Conservation (phyloP, 768 basidiomycete genomes). For the Pholiota molesta region DNA sequence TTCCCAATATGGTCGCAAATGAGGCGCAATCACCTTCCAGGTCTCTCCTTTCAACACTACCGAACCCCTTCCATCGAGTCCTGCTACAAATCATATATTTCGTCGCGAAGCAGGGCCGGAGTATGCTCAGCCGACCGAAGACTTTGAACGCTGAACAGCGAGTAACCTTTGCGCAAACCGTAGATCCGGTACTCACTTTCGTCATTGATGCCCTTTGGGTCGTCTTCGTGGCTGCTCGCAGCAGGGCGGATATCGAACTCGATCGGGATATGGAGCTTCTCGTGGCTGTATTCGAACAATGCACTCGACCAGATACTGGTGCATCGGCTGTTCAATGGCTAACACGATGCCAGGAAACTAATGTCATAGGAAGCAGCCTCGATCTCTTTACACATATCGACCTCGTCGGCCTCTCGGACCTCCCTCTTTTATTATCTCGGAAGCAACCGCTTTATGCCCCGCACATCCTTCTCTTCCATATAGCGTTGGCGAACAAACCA, state of each 20-base stretch:
- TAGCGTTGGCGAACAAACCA: slow-evolving; percentile 76
- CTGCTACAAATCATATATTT: slow-evolving; percentile 84
- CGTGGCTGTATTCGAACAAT: slow-evolving; percentile 83
- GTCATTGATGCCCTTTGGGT: slow-evolving; percentile 69
- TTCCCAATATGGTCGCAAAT: slow-evolving; percentile 69
- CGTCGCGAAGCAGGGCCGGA: slow-evolving; percentile 65
- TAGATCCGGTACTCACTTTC: slow-evolving; percentile 65
- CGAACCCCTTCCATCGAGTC: slow-evolving; percentile 76
- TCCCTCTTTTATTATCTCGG: slow-evolving; percentile 60
- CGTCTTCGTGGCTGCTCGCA: slow-evolving; percentile 66
- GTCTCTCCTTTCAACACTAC: slow-evolving; percentile 68
- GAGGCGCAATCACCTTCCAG: slow-evolving; percentile 72
- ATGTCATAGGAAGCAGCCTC: slow-evolving; percentile 75
- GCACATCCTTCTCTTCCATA: slow-evolving; percentile 84
- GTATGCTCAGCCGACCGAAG: slow-evolving; percentile 50
- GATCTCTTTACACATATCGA: slow-evolving; percentile 73
- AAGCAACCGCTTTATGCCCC: slow-evolving; percentile 75
- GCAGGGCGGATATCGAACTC: slow-evolving; percentile 59
- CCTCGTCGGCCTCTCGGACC: slow-evolving; percentile 68
- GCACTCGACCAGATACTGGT: slow-evolving; percentile 68
- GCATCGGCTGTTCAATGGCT: slow-evolving; percentile 79
- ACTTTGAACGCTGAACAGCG: slow-evolving; percentile 62
- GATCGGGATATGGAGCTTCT: slow-evolving; percentile 83
- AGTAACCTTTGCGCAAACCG: slow-evolving; percentile 55
- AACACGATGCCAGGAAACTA: slow-evolving; percentile 75